A percentile compares a stretch with the other conserved stretches of the same genome.
These are phyloP conservation scores for Phytophthora podocarpi DNA, from an alignment of 352 stramenopile species.

Conservation along the genomic window DNA sequence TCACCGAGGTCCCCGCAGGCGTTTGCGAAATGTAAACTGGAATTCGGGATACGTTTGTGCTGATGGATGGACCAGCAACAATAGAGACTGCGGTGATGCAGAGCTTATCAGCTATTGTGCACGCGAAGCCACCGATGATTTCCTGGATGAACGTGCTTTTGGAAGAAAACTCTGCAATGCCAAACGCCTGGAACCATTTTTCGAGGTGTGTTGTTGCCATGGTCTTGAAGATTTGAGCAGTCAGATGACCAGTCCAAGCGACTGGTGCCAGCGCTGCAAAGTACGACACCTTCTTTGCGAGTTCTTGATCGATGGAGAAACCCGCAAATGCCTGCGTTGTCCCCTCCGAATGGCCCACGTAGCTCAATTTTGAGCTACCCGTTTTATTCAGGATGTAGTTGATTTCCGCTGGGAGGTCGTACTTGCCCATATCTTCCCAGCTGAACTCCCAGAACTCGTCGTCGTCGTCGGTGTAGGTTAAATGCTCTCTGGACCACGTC, in stretches of 20 bases:
- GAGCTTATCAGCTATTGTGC: constrained; percentile 39
- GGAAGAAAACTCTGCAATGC: constrained; percentile 43
- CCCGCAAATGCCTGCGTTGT: constrained; percentile 56
- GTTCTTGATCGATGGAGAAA: constrained; percentile 50
- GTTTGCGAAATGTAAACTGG: constrained; percentile 62
- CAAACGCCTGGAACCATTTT: constrained; percentile 40
- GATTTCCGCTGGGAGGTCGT: constrained; percentile 55
- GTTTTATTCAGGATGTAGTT: constrained; percentile 45
- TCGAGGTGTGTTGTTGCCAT: constrained; percentile 42
- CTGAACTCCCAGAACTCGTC: constrained; percentile 57
- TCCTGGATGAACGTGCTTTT: constrained; percentile 39
- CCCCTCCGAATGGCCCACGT: constrained; percentile 53
- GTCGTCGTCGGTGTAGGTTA: constrained; percentile 42
- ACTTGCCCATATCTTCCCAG: constrained; percentile 62
- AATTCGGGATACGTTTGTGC: constrained; percentile 50
- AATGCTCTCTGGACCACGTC: constrained; percentile 55
- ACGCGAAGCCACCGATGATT: constrained; percentile 35
- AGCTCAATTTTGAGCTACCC: constrained; percentile 39
- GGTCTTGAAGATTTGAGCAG: constrained; percentile 38
- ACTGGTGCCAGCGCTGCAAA: constrained; percentile 55
- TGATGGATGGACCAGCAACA: constrained; percentile 42
- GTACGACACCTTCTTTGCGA: constrained; percentile 55
- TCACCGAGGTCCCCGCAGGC: constrained; percentile 55
- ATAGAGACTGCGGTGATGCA: constrained; percentile 42
- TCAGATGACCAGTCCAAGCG: constrained; percentile 38